phyloP scores from a whole-genome alignment of 441 rosid species.

The Erodium trifolium region DNA sequence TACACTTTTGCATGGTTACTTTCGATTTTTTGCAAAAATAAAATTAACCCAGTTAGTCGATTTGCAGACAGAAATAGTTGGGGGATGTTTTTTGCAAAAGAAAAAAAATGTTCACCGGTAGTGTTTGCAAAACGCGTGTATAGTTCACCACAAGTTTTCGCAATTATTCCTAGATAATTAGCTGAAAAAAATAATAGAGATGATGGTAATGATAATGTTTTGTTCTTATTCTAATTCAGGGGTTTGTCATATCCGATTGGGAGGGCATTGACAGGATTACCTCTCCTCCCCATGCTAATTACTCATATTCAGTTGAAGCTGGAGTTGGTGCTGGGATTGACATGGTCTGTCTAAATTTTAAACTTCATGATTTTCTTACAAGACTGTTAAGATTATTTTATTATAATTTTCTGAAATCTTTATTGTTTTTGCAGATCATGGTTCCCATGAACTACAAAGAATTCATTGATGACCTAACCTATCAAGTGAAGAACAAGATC shows the following conservation, averaged over 20 bases:
- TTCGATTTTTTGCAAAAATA: no score
- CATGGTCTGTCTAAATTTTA: slow-evolving; percentile 34
- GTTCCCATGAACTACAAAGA: slow-evolving; percentile 41
- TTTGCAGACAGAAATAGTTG: no score
- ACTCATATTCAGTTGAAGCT: slow-evolving; percentile 50
- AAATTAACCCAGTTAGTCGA: no score
- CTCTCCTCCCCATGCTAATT: slow-evolving; percentile 44
- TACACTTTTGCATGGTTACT: no score
- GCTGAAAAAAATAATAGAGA: no score
- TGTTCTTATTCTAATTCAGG: slow-evolving; percentile 26
- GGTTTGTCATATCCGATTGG: slow-evolving; percentile 72
- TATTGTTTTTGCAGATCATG: slow-evolving; percentile 36
- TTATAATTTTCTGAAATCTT: neutral
- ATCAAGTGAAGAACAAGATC: slow-evolving; percentile 31
- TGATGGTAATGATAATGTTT: neutral
- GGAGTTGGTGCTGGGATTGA: slow-evolving; percentile 67
- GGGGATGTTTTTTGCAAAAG: no score
- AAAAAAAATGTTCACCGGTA: no score
- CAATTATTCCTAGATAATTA: no score
- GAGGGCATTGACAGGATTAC: slow-evolving; percentile 60
- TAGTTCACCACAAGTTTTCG: no score
- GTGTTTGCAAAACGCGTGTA: no score
- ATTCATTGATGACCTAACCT: slow-evolving; percentile 36
- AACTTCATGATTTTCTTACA: neutral
- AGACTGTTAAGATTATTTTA: neutral